Conservation (phyloP, 805 yeast genomes). For the Trichomonascus vanleenenianus region DNA sequence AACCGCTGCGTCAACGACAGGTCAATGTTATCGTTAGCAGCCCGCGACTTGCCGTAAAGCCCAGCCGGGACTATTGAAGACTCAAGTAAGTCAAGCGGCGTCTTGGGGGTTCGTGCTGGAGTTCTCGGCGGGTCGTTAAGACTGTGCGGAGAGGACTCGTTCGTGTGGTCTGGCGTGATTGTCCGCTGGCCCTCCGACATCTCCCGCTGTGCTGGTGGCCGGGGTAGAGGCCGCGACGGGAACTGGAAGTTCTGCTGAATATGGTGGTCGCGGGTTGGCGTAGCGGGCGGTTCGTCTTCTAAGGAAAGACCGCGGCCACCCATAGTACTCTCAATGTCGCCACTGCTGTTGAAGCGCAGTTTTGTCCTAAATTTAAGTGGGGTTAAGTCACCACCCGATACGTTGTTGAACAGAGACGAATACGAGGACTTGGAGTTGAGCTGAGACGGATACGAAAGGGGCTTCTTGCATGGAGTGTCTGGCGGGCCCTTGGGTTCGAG, state of each 20-base stretch:
- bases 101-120: constrained; percentile 26
- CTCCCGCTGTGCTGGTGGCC: background rate
- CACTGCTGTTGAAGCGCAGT: too few relatives aligned
- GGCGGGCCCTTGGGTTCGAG: constrained; percentile 35
- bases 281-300: constrained; percentile 29
- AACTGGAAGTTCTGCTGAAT: too few relatives aligned
- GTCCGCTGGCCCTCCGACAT: constrained; percentile 1
- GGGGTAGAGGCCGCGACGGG: background rate
- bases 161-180: background rate
- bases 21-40: constrained; percentile 12
- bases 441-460: constrained; percentile 15
- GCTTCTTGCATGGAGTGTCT: constrained; percentile 56
- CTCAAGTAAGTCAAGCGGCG: constrained; percentile 17
- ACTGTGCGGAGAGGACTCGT: background rate
- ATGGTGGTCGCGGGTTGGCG: constrained; percentile 35
- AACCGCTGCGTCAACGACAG: constrained; percentile 38
- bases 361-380: too few relatives aligned
- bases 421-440: background rate
- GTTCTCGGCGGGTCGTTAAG: constrained; percentile 13
- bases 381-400: too few relatives aligned
- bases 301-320: too few relatives aligned
- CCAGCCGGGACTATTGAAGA: background rate
- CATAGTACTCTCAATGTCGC: too few relatives aligned
- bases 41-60: constrained; percentile 6
- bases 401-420: too few relatives aligned